A percentile compares a stretch with the other conserved stretches of the same genome.
These are phyloP conservation scores for Sphaerulina musiva DNA, from an alignment of 2,329 filamentous ascomycete species.

Conservation along the genomic window DNA sequence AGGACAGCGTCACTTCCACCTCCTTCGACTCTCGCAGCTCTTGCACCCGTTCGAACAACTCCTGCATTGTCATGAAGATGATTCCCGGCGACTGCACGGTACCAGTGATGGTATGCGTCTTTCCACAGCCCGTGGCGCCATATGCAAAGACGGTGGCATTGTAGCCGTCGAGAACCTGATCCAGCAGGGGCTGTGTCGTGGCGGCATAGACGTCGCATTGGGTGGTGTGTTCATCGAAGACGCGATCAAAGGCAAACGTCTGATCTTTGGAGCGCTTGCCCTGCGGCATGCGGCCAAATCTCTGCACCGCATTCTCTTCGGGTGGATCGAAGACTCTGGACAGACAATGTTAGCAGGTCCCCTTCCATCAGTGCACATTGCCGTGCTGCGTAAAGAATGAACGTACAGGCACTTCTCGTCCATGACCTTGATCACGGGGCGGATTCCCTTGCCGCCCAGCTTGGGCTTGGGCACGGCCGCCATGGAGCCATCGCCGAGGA, in stretches of 20 bases:
- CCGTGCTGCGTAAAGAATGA: neutral
- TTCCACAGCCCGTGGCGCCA: conserved; percentile 94
- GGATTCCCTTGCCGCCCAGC: conserved; percentile 75
- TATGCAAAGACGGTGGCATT: conserved; percentile 99
- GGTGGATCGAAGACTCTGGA: conserved; percentile 90
- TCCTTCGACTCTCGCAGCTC: conserved; percentile 79
- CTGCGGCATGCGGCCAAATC: conserved; percentile 67
- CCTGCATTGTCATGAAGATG: conserved; percentile 98
- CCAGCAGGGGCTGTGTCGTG: conserved; percentile 81
- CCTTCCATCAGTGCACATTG: neutral
- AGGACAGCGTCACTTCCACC: conserved; percentile 86
- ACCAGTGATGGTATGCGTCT: conserved; percentile 91
- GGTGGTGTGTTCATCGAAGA: conserved; percentile 91
- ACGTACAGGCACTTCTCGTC: conserved; percentile 91
- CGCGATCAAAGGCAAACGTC: conserved; percentile 90
- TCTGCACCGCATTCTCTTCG: conserved; percentile 86
- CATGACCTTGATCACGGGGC: conserved; percentile 89
- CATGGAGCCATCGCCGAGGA: conserved; percentile 93
- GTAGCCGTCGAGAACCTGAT: conserved; percentile 93
- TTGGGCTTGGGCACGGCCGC: conserved; percentile 81
- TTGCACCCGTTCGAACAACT: conserved; percentile 92
- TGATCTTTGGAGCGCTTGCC: conserved; percentile 96
- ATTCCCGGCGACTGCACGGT: conserved; percentile 90
- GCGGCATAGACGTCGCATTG: conserved; percentile 93
- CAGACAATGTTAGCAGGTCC: neutral